phyloP scores from a whole-genome alignment of 2,329 filamentous ascomycete genomes.

The Diaporthe sp. region DNA sequence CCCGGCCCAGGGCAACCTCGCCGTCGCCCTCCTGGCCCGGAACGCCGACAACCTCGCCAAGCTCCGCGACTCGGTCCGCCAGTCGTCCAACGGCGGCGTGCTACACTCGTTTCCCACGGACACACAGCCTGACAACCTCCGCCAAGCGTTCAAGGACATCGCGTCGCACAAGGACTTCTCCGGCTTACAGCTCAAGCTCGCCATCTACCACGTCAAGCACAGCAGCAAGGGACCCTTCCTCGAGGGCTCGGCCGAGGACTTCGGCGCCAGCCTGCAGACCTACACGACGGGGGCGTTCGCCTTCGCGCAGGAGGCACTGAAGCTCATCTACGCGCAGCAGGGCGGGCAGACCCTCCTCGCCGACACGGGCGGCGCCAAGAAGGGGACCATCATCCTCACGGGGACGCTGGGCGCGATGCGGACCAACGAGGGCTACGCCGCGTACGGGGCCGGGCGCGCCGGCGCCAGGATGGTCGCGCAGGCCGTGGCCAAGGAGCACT shows the following conservation, averaged over 20 bases:
- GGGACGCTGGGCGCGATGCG: constrained; percentile 67
- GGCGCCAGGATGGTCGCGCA: constrained; percentile 69
- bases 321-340: constrained; percentile 66
- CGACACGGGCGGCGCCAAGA: constrained; percentile 63
- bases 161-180: constrained; percentile 61
- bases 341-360: constrained; percentile 59
- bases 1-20: constrained; percentile 66
- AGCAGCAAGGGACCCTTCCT: constrained; percentile 68
- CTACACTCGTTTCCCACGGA: constrained; percentile 67
- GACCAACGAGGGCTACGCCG: constrained; percentile 66
- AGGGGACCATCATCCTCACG: constrained; percentile 71
- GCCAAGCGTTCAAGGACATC: constrained; percentile 64
- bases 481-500: constrained; percentile 69
- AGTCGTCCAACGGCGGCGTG: constrained; percentile 57
- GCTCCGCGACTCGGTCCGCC: constrained; percentile 57
- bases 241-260: constrained; percentile 65
- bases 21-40: constrained; percentile 67
- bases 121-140: constrained; percentile 61
- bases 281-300: constrained; percentile 70
- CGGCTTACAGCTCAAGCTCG: constrained; percentile 64
- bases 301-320: constrained; percentile 67
- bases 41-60: constrained; percentile 59
- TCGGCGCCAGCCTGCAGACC: constrained; percentile 61
- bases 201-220: constrained; percentile 71
- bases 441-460: constrained; percentile 67